Base-by-base conservation (phyloP, 192 early-diverging fungal species). In the Neocallimastix lanati region DNA sequence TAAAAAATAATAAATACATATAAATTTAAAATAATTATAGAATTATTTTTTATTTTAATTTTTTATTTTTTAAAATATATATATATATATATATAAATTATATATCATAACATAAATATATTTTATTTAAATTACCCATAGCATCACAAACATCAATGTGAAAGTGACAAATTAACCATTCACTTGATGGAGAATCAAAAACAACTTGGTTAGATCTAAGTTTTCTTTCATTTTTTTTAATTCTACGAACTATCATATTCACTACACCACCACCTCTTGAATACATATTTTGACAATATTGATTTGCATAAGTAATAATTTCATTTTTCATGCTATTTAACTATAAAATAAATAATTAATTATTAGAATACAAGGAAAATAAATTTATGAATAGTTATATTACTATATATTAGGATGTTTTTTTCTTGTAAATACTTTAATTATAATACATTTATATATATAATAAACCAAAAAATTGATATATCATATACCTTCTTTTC, bases 101-200 rank as follows among this genome's bases (percentile, higher is more conserved):
- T n/a, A n/a, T n/a, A n/a, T n/a, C n/a, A n/a, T n/a, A n/a, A n/a
- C n/a, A 21, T 21, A 21, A 67, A 67, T 67, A n/a, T 9, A 33
- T 6, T 33, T 33, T 33, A 33, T n/a, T n/a, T n/a, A 11, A 33
- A 33, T 67, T 67, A 67, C 92, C 92, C 92, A 93, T 93, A 33
- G 92, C 90, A 82, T 93, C 90, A 77, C 92, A 92, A 0, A 93
- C 92, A 83, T 93, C 92, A 36, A 93, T 84, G 80, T 92, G 90
- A 29, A 93, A 81, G 77, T 93, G 92, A 12, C 92, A 90, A 27
- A 93, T 88, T n/a, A 93, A 79, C 91, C 91, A 92, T 67, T 89
- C 85, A 21, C 79, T 83, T 50, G 79, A 81, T 27, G 33, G 76
- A 9, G 78, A 82, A 11, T 78, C 58, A 77, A 33, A 27, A 11